Base-by-base conservation (phyloP, 805 yeast genomes). In the Wickerhamomyces pijperi region DNA sequence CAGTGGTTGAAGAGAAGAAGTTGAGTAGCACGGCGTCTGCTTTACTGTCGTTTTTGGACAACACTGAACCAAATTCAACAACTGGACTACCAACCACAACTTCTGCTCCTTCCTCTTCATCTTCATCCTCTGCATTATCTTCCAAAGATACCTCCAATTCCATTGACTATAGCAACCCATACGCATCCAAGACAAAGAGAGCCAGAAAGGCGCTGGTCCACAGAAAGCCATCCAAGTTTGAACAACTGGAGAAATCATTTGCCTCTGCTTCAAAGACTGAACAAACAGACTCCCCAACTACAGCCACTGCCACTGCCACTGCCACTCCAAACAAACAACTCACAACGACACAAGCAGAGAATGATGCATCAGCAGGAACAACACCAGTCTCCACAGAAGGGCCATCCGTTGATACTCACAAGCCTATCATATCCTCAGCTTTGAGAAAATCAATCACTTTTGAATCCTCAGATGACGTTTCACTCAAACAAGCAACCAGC, bases 1-100 rank as follows among this genome's bases (percentile, higher is more conserved):
- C 39, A 33, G n/a, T 35, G 19, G 36, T 37, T 36, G 40, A 46
- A 23, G 34, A 37, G 37, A 58, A 59, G 43, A 60, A 58, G 42
- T 39, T 67, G 39, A 69, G 74, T 44, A 63, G 60, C 28, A 66
- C 77, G 0, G 78, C 78, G 1, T 58, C 70, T 38, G 67, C 76
- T 2, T 54, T 72, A 36, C 50, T 72, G 34, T 68, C 75, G 3
- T 54, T 69, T 34, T 48, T 70, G n/a, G 66, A 63, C 28, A 50
- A 49, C n/a, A 47, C 50, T 7, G 53, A 49, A 9, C 45, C 28
- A 4, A 42, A n/a, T n/a, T n/a, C n/a, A n/a, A n/a, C n/a, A n/a
- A n/a, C n/a, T n/a, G n/a, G n/a, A n/a, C n/a, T n/a, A n/a, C n/a
- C n/a, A n/a, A n/a, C n/a, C n/a, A n/a, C n/a, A n/a, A n/a, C n/a